Evolutionary conservation across 78 protist genomes (phyloP).

Genomic region (Isochrysis galbana): DNA sequence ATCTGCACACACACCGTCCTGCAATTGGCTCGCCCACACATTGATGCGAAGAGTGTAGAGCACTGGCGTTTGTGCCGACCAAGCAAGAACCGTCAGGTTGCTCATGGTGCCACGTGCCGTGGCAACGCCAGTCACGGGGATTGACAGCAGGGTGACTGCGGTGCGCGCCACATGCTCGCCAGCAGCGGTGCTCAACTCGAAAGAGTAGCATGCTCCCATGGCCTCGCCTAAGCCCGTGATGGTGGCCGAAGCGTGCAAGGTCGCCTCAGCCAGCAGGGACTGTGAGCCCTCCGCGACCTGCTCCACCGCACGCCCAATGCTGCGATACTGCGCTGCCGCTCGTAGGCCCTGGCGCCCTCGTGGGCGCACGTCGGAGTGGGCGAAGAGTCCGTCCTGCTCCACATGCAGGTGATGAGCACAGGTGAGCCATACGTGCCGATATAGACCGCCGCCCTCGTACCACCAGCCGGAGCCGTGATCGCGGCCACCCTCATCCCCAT

Average conservation of each 20-base stretch:
- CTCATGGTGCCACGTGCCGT: too few relatives aligned
- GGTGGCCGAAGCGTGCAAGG: not conserved
- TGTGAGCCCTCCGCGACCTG: too few relatives aligned
- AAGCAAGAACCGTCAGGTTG: too few relatives aligned
- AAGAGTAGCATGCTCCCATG: too few relatives aligned
- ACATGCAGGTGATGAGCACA: not conserved
- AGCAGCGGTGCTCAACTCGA: too few relatives aligned
- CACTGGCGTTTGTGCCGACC: not conserved
- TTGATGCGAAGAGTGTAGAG: not conserved
- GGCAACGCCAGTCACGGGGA: too few relatives aligned
- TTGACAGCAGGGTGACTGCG: too few relatives aligned
- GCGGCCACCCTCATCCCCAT: conserved; percentile 20
- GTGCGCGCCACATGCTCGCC: too few relatives aligned
- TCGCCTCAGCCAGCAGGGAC: not conserved
- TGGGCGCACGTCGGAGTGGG: not conserved
- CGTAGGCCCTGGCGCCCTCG: not conserved
- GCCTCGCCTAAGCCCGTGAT: too few relatives aligned
- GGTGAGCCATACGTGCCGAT: conserved; percentile 29
- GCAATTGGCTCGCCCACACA: not conserved
- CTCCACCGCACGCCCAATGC: too few relatives aligned
- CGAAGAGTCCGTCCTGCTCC: conserved; percentile 30
- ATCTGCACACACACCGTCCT: too few relatives aligned
- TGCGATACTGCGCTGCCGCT: too few relatives aligned
- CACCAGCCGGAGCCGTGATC: conserved; percentile 44
- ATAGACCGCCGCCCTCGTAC: conserved; percentile 58